Base-by-base conservation (phyloP, 176 grass and related monocot genomes). In the Zoysia pacifica region DNA sequence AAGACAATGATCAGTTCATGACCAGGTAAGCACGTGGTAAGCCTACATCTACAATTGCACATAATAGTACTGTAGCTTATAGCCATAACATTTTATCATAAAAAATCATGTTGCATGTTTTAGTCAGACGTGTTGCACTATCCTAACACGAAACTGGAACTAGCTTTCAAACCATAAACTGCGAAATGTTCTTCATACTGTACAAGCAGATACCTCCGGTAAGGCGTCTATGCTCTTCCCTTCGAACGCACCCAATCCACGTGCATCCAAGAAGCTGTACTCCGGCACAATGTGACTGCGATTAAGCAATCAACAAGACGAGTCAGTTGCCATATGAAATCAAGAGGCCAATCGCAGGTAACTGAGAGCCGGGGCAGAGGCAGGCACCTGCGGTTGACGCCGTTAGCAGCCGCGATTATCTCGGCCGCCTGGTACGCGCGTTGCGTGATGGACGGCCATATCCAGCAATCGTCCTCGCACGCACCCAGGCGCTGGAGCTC, bases 361-460 rank as follows among this genome's bases (percentile, higher is more conserved):
- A 72, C 14, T 40, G 9, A 12, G 50, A 75, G 54, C 2, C 18
- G 14, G 35, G 12, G 9, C 7, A 40, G 70, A 80, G 43, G 4
- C 20, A 67, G 45, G 55, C 43, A 94, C 95, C 85, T 97, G 71
- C 86, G 85, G 66, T 89, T 89, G 83, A 94, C 44, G 42, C 68
- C 84, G 62, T 94, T 94, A 62, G 87, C 78, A 45, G 92, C 87
- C 3, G 95, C 95, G 11, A 97, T 97, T 83, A 94, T 94, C 83
- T 97, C 92, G 8, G 92, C 95, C 9, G 88, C 87, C 83, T 97
- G 95, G 80, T 97, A 97, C 66, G 95, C 75, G 36, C 95, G 77
- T 81, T 97, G 95, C 75, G 92, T 97, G 77, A 97, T 97, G 65
- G 95, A 97, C 0, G 91, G 87, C 95, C 91, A 97, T 69, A 94